phyloP scores from a whole-genome alignment of 2,329 filamentous ascomycete species.

The Stemphylium beticola region DNA sequence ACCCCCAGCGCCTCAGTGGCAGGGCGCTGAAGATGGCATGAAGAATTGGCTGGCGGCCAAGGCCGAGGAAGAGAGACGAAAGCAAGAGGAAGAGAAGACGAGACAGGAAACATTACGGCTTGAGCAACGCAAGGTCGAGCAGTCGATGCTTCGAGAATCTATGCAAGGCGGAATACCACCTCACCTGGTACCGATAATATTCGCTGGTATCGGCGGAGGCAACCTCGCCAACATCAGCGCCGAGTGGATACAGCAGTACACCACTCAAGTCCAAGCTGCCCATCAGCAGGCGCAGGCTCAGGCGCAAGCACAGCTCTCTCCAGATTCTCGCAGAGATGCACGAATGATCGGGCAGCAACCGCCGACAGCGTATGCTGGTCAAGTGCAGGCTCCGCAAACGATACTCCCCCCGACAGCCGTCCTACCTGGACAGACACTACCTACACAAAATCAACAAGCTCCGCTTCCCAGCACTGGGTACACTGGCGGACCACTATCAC shows the following conservation, averaged over 20 bases:
- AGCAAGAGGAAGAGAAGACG: constrained; percentile 61
- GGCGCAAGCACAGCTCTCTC: constrained; percentile 49
- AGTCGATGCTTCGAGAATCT: constrained; percentile 60
- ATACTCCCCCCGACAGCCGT: constrained; percentile 43
- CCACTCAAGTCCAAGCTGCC: constrained; percentile 52
- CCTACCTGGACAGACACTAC: constrained; percentile 47
- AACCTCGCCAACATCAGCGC: constrained; percentile 56
- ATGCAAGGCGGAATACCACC: constrained; percentile 59
- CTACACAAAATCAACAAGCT: constrained; percentile 47
- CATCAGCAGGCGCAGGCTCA: constrained; percentile 53
- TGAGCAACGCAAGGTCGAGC: constrained; percentile 60
- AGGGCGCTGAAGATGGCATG: constrained; percentile 59
- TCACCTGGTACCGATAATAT: constrained; percentile 60
- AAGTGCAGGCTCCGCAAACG: constrained; percentile 40
- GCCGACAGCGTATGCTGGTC: constrained; percentile 38
- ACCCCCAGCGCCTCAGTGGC: constrained; percentile 57
- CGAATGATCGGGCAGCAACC: constrained; percentile 51
- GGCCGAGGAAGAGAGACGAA: constrained; percentile 60
- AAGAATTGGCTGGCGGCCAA: constrained; percentile 59
- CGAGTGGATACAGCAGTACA: constrained; percentile 60
- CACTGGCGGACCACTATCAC: constrained; percentile 40
- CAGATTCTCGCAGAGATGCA: constrained; percentile 52
- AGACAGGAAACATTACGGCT: constrained; percentile 57
- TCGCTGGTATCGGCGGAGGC: constrained; percentile 58
- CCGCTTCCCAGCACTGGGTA: constrained; percentile 49